Conservation (phyloP, 1,139 yeast genomes). For the Pichia sp. region DNA sequence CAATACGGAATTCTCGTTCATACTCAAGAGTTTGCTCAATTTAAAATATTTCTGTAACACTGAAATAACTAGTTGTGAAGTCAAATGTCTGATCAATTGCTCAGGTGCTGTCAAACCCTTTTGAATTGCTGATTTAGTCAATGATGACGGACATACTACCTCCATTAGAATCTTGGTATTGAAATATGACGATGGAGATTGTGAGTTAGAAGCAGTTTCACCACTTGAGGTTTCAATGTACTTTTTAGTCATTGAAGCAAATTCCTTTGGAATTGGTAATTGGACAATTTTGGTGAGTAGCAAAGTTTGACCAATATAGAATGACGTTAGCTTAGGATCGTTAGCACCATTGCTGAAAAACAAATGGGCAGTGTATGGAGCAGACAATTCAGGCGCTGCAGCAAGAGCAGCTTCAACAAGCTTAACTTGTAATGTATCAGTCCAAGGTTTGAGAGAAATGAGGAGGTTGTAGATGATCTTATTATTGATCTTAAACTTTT, state of each 20-base stretch:
- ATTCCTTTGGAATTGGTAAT: constrained; percentile 42
- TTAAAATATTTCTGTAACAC: constrained; percentile 45
- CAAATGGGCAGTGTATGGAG: constrained; percentile 60
- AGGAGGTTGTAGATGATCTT: constrained; percentile 58
- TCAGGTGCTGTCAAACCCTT: constrained; percentile 51
- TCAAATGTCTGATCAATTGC: constrained; percentile 57
- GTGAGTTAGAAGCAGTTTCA: constrained; percentile 2
- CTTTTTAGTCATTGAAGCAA: constrained; percentile 11
- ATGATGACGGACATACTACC: constrained; percentile 55
- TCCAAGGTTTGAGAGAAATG: constrained; percentile 74
- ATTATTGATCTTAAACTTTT: constrained; percentile 53
- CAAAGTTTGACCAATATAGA: constrained; percentile 74
- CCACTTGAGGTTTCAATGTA: constrained; percentile 4
- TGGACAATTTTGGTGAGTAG: constrained; percentile 52
- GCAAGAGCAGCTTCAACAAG: constrained; percentile 46
- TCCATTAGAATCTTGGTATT: constrained; percentile 34
- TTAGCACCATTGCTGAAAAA: constrained; percentile 33
- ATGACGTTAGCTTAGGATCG: constrained; percentile 43
- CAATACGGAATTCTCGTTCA: constrained; percentile 21
- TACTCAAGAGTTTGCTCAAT: constrained; percentile 33
- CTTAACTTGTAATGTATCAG: constrained; percentile 54
- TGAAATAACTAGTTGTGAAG: constrained; percentile 51
- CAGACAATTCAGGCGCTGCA: constrained; percentile 60
- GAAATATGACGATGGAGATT: no score
- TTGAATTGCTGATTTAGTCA: constrained; percentile 51